Evolutionary conservation across 805 yeast species (phyloP).

Genomic region (Candida tibetensis): DNA sequence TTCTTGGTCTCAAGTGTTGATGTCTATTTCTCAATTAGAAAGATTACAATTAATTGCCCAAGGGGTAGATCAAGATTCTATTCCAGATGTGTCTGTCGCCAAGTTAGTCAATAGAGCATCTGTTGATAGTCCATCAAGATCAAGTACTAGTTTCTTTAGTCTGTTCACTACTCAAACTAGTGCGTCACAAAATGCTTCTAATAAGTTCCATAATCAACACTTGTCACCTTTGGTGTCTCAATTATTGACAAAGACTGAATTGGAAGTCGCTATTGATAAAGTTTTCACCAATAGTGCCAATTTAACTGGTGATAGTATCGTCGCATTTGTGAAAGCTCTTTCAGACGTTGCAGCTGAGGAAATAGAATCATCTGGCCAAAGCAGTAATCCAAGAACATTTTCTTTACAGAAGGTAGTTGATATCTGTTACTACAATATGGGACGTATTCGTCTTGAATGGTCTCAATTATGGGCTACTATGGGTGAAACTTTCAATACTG

Average conservation of each 20-base stretch:
- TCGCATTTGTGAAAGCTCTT: constrained; percentile 81
- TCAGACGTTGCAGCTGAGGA: constrained; percentile 88
- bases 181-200: constrained; percentile 65
- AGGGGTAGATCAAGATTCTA: constrained; percentile 77
- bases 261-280: constrained; percentile 79
- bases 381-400: constrained; percentile 83
- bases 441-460: constrained; percentile 95
- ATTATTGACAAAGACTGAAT: constrained; percentile 59
- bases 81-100: constrained; percentile 84
- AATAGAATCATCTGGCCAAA: constrained; percentile 80
- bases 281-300: constrained; percentile 80
- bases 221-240: constrained; percentile 57
- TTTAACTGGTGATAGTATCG: constrained; percentile 79
- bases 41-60: constrained; percentile 82
- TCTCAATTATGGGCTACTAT: constrained; percentile 90
- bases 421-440: constrained; percentile 96
- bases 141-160: constrained; percentile 48
- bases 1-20: constrained; percentile 83
- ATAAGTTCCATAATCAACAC: constrained; percentile 69
- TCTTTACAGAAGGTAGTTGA: constrained; percentile 95
- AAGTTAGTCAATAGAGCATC: constrained; percentile 51
- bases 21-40: constrained; percentile 86
- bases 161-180: constrained; percentile 50
- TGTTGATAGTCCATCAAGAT: constrained; percentile 48
- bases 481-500: constrained; percentile 83